These are phyloP conservation scores for Pythium coloratum DNA, from an alignment of 352 stramenopile genomes.

Conservation along the genomic window DNA sequence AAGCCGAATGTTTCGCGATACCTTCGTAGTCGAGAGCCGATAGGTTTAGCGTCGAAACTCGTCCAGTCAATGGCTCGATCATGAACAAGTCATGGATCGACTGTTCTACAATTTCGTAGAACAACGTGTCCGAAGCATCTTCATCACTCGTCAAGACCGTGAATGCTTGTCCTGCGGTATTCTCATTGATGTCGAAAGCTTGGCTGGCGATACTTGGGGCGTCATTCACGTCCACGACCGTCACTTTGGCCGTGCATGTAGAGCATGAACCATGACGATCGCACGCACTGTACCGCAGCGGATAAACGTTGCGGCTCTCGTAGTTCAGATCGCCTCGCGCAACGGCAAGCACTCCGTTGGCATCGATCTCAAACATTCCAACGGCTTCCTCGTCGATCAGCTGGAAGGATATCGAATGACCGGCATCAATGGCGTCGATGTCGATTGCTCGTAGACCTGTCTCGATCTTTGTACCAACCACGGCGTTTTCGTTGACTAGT, in stretches of 20 bases:
- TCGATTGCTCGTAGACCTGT: conserved; percentile 16
- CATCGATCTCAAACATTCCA: conserved; percentile 16
- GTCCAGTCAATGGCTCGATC: conserved; percentile 27
- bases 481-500: conserved; percentile 24
- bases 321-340: conserved; percentile 20
- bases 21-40: conserved; percentile 41
- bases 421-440: conserved; percentile 18
- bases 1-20: conserved; percentile 37
- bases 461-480: conserved; percentile 11
- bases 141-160: conserved; percentile 37
- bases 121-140: conserved; percentile 38
- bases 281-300: conserved; percentile 16
- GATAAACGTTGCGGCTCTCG: conserved; percentile 18
- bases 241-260: conserved; percentile 10
- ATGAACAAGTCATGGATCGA: conserved; percentile 36
- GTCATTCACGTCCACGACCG: conserved; percentile 29
- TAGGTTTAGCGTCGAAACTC: conserved; percentile 8
- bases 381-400: conserved; percentile 12
- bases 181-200: conserved; percentile 36
- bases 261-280: conserved; percentile 24
- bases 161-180: conserved; percentile 35
- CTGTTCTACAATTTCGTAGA: conserved; percentile 49
- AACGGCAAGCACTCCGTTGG: conserved; percentile 5
- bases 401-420: conserved; percentile 9
- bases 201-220: conserved; percentile 18